Evolutionary conservation across 306 rosid genomes (phyloP).

Genomic region (Cucurbita pepo): DNA sequence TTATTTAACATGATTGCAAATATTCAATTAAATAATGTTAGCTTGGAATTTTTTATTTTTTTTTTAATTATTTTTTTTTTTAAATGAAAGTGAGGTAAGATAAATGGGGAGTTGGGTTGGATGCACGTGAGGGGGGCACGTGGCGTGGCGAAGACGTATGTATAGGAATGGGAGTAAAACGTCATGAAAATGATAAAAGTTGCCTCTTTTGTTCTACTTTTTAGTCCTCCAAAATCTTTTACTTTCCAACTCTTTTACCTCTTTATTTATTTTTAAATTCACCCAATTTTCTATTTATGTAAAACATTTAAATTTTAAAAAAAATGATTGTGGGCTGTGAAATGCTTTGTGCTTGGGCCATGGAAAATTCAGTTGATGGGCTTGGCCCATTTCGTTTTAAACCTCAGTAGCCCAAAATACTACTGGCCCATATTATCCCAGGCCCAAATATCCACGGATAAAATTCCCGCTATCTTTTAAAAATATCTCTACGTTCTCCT

Average conservation of each 20-base stretch:
- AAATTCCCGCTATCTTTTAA: not conserved
- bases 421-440: not conserved
- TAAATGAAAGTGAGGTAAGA: not conserved
- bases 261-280: too few species aligned
- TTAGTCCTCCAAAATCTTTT: conserved; percentile 71
- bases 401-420: not conserved
- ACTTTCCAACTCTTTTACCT: not conserved
- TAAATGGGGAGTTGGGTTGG: conserved; percentile 22
- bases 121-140: conserved; percentile 60
- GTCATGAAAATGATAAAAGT: conserved; percentile 64
- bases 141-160: conserved; percentile 14
- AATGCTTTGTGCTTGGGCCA: not conserved
- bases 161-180: conserved; percentile 22
- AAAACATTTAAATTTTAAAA: not conserved
- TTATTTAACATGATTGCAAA: too few species aligned
- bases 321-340: not conserved
- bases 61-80: too few species aligned
- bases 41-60: too few species aligned
- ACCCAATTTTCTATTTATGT: not conserved
- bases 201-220: conserved; percentile 56
- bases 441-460: not conserved
- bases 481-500: not conserved
- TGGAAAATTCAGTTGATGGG: not conserved
- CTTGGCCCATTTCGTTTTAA: not conserved
- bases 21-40: too few species aligned